These are phyloP conservation scores for Pseudogymnoascus sp. DNA, from an alignment of 2,329 filamentous ascomycete species.

Conservation along the genomic window DNA sequence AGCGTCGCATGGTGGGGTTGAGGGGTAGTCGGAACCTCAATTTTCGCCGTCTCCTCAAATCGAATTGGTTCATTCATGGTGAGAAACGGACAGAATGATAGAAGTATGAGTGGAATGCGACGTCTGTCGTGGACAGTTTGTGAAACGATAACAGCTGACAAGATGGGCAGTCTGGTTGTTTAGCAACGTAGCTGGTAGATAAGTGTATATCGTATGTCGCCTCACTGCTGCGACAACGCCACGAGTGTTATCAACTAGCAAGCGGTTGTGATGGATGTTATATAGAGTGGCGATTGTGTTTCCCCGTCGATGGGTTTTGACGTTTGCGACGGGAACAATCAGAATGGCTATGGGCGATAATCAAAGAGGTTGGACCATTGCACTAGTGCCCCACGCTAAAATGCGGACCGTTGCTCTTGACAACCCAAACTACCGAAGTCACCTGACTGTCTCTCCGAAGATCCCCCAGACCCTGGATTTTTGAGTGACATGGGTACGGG, in stretches of 20 bases:
- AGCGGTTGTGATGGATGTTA: background rate
- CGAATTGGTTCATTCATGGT: background rate
- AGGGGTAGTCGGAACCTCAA: constrained; percentile 9
- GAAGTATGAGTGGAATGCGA: background rate
- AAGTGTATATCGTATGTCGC: background rate
- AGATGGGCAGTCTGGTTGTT: background rate
- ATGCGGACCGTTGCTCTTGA: constrained; percentile 9
- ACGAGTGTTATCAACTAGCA: background rate
- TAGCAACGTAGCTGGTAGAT: background rate
- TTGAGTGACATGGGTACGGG: background rate
- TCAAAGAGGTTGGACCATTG: constrained; percentile 1
- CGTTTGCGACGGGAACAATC: constrained; percentile 8
- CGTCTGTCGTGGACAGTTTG: background rate
- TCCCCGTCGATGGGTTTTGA: background rate
- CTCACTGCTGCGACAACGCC: background rate
- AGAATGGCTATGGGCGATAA: constrained; percentile 7
- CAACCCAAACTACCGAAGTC: constrained; percentile 1
- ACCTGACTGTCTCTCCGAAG: background rate
- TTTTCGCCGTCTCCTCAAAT: background rate
- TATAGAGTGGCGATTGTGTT: background rate
- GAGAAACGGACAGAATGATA: background rate
- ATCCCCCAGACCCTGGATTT: background rate
- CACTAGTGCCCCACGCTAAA: constrained; percentile 8
- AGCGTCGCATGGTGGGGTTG: constrained; percentile 13
- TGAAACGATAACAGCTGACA: background rate